Evolutionary conservation across 192 early-diverging fungal genomes (phyloP).

Genomic region (Coemansia sp.): DNA sequence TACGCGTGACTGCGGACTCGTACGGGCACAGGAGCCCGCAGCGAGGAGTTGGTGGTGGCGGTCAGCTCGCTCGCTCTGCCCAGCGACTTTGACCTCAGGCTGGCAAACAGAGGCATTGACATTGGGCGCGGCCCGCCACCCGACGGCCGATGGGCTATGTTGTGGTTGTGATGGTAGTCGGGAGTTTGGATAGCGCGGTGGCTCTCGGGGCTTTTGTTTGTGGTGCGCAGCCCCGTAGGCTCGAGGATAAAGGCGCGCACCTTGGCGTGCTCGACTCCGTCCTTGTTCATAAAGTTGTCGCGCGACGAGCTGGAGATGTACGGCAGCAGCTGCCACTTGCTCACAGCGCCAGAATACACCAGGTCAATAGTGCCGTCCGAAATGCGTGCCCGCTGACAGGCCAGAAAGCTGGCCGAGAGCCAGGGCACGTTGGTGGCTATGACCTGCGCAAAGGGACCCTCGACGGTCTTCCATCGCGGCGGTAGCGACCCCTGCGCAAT

Average conservation of each 20-base stretch:
- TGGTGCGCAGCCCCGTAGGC: constrained; percentile 53
- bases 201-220: constrained; percentile 18
- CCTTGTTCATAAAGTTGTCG: constrained; percentile 50
- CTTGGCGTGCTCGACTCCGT: constrained; percentile 39
- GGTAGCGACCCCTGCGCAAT: constrained; percentile 30
- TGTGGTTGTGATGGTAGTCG: not conserved
- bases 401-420: constrained; percentile 56
- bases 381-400: constrained; percentile 51
- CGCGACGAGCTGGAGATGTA: constrained; percentile 45
- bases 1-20: constrained; percentile 50
- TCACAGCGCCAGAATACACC: constrained; percentile 50
- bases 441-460: constrained; percentile 54
- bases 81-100: constrained; percentile 11
- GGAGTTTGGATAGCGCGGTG: constrained; percentile 20
- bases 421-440: constrained; percentile 62
- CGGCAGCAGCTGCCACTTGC: constrained; percentile 39
- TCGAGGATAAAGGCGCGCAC: constrained; percentile 61
- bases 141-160: not conserved
- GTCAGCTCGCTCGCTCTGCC: not conserved
- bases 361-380: constrained; percentile 55
- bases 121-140: constrained; percentile 4
- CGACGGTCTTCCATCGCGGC: constrained; percentile 54
- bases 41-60: not conserved
- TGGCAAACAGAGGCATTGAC: constrained; percentile 21
- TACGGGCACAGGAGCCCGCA: constrained; percentile 34